These are phyloP conservation scores for Spironucleus salmonicida DNA, from an alignment of 208 protist genomes.

Conservation along the genomic window DNA sequence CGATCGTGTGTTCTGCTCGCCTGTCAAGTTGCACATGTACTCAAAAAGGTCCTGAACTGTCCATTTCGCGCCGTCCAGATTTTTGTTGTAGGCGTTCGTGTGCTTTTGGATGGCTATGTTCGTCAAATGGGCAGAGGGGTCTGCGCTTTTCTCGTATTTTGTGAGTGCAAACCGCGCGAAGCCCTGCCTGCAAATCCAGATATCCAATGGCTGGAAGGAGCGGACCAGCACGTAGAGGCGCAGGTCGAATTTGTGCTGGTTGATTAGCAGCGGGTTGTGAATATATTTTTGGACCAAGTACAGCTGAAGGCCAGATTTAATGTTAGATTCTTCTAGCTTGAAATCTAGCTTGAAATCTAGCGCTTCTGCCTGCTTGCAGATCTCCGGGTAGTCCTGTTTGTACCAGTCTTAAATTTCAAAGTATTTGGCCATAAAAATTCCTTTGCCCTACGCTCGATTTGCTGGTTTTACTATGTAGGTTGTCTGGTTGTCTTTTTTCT, in stretches of 20 bases:
- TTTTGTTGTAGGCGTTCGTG: conserved; percentile 35
- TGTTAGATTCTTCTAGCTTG: not conserved
- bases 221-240: conserved; percentile 56
- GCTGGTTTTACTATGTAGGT: conserved; percentile 88
- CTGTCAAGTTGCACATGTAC: not conserved
- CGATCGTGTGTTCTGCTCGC: not conserved
- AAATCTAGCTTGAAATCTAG: not conserved
- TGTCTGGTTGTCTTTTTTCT: conserved; percentile 57
- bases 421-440: conserved; percentile 84
- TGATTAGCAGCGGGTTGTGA: conserved; percentile 51
- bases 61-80: conserved; percentile 52
- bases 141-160: conserved; percentile 36
- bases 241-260: conserved; percentile 60
- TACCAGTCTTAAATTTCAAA: conserved; percentile 72
- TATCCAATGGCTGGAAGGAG: conserved; percentile 50
- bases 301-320: conserved; percentile 30
- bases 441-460: conserved; percentile 74
- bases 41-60: conserved; percentile 14
- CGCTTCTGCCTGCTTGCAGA: conserved; percentile 26
- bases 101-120: conserved; percentile 54
- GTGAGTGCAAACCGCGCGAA: conserved; percentile 50
- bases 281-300: conserved; percentile 57
- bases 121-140: conserved; percentile 53
- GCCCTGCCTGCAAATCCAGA: conserved; percentile 49
- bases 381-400: conserved; percentile 61